Evolutionary conservation across 169 alveolate species (phyloP), one percentile per base, ranked within the genome.

Genomic region (Plasmodium gonderi): DNA sequence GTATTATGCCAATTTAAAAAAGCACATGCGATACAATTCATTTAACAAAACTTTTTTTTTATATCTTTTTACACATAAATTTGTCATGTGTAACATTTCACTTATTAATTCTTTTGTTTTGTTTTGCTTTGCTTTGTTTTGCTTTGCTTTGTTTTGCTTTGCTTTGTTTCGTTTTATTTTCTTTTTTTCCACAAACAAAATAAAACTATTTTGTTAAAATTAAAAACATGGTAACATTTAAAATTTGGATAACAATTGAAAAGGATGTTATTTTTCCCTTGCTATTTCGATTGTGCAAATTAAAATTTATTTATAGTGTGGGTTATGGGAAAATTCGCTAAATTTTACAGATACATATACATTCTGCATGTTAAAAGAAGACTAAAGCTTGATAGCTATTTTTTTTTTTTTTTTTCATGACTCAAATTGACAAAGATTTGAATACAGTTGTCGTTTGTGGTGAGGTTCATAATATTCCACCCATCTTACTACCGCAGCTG

Each of bases 191-290:
- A 69, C 29, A 29, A 79, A 79, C 44, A 79, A 79, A 45, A 77
- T 45, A 23, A 23, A 44, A n/a, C 20, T 77, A 54, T 77, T 77
- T 77, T 77, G 72, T 47, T 77, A 44, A 77, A 77, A 45, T 51
- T 29, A 77, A 40, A 77, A 45, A n/a, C 7, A 12, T 33, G 9
- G 36, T 45, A 77, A 31, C 47, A 74, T 31, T 38, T 60, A 60
- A 20, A 1, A 77, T 77, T 44, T 77, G 83, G 33, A 12, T 77
- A 77, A 23, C n/a, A 17, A 54, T 17, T 33, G 80, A 74, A 38
- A 29, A 17, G 51, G 54, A 29, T 4, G 80, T 38, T 74, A 74
- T 12, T 54, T 2, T 14, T 20, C 26, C 9, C 26, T 60, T 60
- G 7, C 26, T 20, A 29, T 23, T 14, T 29, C 72, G 40, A 17